A percentile compares a stretch with the other conserved stretches of the same genome.
Conservation (phyloP, 345 rosid genomes). For the Eucalyptus regnans region DNA sequence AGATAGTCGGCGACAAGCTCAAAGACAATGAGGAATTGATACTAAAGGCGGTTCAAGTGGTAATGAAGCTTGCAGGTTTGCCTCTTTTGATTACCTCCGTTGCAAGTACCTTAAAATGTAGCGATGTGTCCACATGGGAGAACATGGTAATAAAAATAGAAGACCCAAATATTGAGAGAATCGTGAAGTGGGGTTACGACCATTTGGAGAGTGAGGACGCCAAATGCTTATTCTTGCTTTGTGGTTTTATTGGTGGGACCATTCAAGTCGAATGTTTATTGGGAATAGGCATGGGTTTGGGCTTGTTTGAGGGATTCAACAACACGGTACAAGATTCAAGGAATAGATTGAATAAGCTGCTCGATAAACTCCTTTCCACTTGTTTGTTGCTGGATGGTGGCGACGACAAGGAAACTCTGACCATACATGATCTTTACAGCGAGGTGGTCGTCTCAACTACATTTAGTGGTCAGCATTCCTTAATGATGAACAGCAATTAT, state of each 20-base stretch:
- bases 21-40: no score
- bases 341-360: not conserved
- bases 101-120: not conserved
- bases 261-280: no score
- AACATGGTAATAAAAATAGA: not conserved
- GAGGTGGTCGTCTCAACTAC: no score
- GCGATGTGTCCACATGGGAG: no score
- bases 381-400: not conserved
- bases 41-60: accelerated
- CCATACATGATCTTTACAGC: not conserved
- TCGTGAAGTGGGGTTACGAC: not conserved
- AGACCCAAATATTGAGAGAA: not conserved
- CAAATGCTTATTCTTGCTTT: no score
- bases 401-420: not conserved
- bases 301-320: no score
- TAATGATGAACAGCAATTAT: not conserved
- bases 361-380: accelerated
- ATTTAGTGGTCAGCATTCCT: not conserved
- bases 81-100: not conserved
- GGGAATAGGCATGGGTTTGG: no score
- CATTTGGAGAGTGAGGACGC: no score
- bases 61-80: not conserved
- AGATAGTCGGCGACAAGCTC: not conserved
- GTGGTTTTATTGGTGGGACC: no score
- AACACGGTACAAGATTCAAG: not conserved